A percentile compares a stretch with the other conserved stretches of the same genome.
These are phyloP conservation scores for Cryptococcus depauperatus DNA, from an alignment of 1,284 basidiomycete species.

Conservation along the genomic window DNA sequence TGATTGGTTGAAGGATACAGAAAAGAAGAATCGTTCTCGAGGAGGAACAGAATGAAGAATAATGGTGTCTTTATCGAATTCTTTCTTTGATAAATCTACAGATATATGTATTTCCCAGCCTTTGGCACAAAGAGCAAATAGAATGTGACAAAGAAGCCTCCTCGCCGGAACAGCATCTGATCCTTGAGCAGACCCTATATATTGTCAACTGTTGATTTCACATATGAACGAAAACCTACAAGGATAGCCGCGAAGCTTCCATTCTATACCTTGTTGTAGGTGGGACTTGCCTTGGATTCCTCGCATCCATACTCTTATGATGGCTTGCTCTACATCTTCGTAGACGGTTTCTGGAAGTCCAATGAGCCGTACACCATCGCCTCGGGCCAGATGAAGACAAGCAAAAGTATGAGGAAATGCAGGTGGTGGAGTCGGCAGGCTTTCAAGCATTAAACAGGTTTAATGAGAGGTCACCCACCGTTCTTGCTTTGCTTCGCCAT, in stretches of 20 bases:
- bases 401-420: constrained; percentile 14
- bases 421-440: neutral
- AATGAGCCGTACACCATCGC: constrained; percentile 23
- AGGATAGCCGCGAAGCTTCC: constrained; percentile 32
- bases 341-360: constrained; percentile 15
- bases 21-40: constrained; percentile 24
- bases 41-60: constrained; percentile 30
- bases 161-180: constrained; percentile 28
- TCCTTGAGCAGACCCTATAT: constrained; percentile 29
- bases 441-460: no score
- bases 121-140: constrained; percentile 22
- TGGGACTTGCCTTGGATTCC: constrained; percentile 19
- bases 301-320: constrained; percentile 23
- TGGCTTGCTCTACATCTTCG: constrained; percentile 17
- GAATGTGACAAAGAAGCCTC: constrained; percentile 30
- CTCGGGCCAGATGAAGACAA: constrained; percentile 21
- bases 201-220: neutral
- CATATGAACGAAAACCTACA: constrained; percentile 19
- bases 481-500: no score
- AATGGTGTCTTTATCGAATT: constrained; percentile 34
- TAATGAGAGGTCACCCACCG: no score
- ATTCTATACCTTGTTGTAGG: constrained; percentile 19
- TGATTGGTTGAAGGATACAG: constrained; percentile 32
- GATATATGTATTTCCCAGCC: constrained; percentile 34
- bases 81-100: constrained; percentile 32